Conservation (phyloP, 495 filamentous ascomycete genomes). For the Penicillium subrubescens region DNA sequence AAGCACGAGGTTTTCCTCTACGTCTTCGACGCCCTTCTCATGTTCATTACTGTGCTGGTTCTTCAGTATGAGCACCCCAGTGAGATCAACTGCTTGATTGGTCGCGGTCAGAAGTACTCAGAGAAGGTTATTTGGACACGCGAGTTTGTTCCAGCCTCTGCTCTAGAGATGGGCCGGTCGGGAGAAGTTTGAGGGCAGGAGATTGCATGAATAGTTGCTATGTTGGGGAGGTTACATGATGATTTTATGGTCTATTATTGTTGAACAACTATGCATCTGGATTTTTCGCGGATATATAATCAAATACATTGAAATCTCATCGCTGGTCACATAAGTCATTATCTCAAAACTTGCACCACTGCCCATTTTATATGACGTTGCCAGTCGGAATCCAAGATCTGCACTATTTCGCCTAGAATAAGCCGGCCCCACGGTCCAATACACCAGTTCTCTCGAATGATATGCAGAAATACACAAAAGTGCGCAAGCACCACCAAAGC, state of each 20-base stretch:
- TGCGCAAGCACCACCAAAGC: slow-evolving; percentile 30
- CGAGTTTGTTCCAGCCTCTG: slow-evolving; percentile 17
- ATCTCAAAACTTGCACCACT: slow-evolving; percentile 3
- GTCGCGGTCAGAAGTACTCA: slow-evolving; percentile 17
- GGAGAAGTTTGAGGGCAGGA: background rate
- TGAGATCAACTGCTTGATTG: slow-evolving; percentile 30
- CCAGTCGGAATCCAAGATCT: slow-evolving; percentile 19
- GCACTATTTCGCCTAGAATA: slow-evolving; percentile 22
- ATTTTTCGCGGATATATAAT: background rate
- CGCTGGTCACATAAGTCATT: background rate
- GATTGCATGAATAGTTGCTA: background rate
- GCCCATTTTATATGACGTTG: slow-evolving; percentile 26
- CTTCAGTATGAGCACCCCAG: slow-evolving; percentile 46
- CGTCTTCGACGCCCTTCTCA: slow-evolving; percentile 61
- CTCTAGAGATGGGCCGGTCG: slow-evolving; percentile 13
- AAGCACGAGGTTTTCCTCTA: slow-evolving; percentile 62
- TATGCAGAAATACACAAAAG: slow-evolving; percentile 27
- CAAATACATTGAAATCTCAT: background rate
- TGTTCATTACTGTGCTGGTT: slow-evolving; percentile 55
- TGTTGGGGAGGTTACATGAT: background rate
- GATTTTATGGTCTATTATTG: background rate
- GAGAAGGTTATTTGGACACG: slow-evolving; percentile 19
- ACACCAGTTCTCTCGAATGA: slow-evolving; percentile 27
- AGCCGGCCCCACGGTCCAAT: slow-evolving; percentile 23
- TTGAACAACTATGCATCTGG: background rate